Evolutionary conservation across 768 basidiomycete genomes (phyloP).

Genomic region (Grammothele lineata): DNA sequence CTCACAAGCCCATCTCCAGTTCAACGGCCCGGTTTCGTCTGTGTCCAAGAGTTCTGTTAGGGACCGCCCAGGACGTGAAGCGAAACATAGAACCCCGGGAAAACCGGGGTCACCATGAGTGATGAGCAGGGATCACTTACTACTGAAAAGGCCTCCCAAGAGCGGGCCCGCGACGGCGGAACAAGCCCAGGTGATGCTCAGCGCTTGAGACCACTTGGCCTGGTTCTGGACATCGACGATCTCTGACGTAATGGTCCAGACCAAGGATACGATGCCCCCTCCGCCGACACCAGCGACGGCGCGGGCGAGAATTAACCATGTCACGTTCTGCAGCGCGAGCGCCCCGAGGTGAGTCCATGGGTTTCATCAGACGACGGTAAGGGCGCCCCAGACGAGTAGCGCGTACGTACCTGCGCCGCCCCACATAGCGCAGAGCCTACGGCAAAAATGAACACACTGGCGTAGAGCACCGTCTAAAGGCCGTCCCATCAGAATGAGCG

Average conservation of each 20-base stretch:
- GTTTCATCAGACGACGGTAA: constrained; percentile 1
- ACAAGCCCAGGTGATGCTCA: constrained; percentile 83
- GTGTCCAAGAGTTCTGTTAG: too few relatives aligned
- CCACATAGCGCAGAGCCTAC: constrained; percentile 80
- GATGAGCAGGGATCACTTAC: constrained; percentile 34
- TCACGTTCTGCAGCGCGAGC: constrained; percentile 36
- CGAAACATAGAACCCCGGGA: constrained; percentile 2
- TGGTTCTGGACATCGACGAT: constrained; percentile 67
- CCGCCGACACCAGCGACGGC: constrained; percentile 75
- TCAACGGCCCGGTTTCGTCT: constrained; percentile 30
- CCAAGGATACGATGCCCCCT: constrained; percentile 80
- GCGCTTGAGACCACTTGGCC: constrained; percentile 81
- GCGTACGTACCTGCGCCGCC: constrained; percentile 51
- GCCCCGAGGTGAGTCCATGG: too few relatives aligned
- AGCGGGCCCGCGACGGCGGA: constrained; percentile 82
- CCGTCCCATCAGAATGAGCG: constrained; percentile 5
- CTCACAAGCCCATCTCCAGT: constrained; percentile 88
- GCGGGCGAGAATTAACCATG: constrained; percentile 66
- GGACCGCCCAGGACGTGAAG: too few relatives aligned
- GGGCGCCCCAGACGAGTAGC: constrained; percentile 5
- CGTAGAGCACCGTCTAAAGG: constrained; percentile 59
- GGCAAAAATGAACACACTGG: constrained; percentile 71
- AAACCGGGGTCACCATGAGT: not conserved
- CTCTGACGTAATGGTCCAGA: constrained; percentile 86
- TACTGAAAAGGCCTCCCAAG: constrained; percentile 78